Evolutionary conservation across 1,139 yeast genomes (phyloP), one percentile per base, ranked within the genome.

Genomic region (Kodamaea sp.): DNA sequence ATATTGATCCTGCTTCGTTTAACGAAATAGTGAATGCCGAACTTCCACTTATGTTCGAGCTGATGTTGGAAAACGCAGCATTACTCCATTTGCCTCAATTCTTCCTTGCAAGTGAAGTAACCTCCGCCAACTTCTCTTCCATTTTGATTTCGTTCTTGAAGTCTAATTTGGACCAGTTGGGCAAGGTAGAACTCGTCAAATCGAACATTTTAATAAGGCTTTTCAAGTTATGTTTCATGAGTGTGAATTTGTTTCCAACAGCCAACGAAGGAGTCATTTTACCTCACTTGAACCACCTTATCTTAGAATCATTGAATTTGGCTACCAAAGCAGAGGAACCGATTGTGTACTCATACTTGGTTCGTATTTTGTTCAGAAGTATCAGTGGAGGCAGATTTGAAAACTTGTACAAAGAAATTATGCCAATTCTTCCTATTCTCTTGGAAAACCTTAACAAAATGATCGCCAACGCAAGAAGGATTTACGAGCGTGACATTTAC

Each of bases 331-430:
- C 97, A 0, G 86, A 86, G 48, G 97, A 90, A 54, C 97, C 98
- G 3, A 74, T 87, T 24, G 88, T 88, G 1, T 92, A 89, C 55
- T 89, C 94, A 43, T 87, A 89, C 52, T 66, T 94, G 50, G 84
- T 94, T 14, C 72, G 97, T 51, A 87, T 96, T 0, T 65, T 94
- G 32, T 94, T 94, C 68, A 73, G 98, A 57, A 86, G 95, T 53
- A 90, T 94, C 29, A 95, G 96, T 29, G 97, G 98, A 30, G 98
- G 97, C 4, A 73, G 97, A 41, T 90, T 90, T 57, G 98, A 92
- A 58, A 80, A 83, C 39, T 69, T 94, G 18, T 92, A 92, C 64
- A 87, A 94, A 48, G 96, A 92, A 44, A 90, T 94, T 13, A 74
- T 89, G 68, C 98, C 98, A 0, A 72, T 94, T 23, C 64, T 94